Percentiles rank a stretch among this genome's conserved stretches.
Conservation (phyloP, 2,329 filamentous ascomycete species). For the Ascochyta koolunga region DNA sequence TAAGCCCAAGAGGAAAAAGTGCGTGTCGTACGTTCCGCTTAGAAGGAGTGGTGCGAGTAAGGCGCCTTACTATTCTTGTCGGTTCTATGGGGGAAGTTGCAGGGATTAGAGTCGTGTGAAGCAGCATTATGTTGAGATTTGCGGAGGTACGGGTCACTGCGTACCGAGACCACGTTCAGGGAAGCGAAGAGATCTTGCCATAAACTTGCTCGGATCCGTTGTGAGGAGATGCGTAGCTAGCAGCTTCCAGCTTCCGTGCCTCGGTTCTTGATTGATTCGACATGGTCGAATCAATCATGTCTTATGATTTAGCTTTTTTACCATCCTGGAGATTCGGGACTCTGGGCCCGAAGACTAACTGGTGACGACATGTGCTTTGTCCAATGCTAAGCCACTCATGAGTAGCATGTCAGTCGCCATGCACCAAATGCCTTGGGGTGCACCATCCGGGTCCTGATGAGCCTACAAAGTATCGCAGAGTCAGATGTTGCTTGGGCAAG, state of each 20-base stretch:
- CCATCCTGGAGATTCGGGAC: background rate
- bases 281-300: background rate
- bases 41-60: background rate
- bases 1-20: background rate
- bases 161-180: background rate
- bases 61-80: background rate
- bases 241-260: background rate
- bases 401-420: background rate
- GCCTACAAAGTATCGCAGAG: no score
- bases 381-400: background rate
- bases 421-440: no score
- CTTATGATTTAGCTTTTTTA: background rate
- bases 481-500: no score
- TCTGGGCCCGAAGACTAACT: background rate
- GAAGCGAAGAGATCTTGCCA: background rate
- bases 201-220: background rate
- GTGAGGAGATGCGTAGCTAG: background rate
- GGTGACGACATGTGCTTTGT: background rate
- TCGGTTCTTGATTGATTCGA: constrained; percentile 7
- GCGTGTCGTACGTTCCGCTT: background rate
- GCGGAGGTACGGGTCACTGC: background rate
- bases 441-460: no score
- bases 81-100: background rate
- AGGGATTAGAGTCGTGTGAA: background rate
- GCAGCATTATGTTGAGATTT: background rate